Evolutionary conservation across 2,329 filamentous ascomycete genomes (phyloP), one percentile per base, ranked within the genome.

Genomic region (Rutstroemia sp.): DNA sequence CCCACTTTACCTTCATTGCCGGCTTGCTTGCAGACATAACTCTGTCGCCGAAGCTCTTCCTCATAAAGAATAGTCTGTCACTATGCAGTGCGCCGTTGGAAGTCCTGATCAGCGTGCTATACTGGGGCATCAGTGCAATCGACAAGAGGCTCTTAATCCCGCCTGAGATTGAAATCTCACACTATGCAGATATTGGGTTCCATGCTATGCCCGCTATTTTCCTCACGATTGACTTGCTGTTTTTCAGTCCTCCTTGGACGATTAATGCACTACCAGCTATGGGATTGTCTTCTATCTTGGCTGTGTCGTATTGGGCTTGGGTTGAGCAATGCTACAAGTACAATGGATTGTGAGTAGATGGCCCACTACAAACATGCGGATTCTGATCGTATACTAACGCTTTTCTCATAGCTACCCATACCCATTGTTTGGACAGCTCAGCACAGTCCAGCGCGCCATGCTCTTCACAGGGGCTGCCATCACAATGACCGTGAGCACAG

Each of bases 301-400:
- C 85, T 0, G 82, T 87, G 59, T 68, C 72, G 2, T 92, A 92
- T 70, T 92, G 87, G 86, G 79, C 79, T 61, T 92, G 88, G 87
- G 80, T 90, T 23, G 86, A 91, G 70, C 76, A 82, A 23, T 90
- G 87, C 72, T 88, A 81, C 64, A 76, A 75, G 46, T 74, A 79
- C 58, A 90, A 90, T 64, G 82, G 84, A 66, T 81, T 76, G 81
- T 83, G 67, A 69, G 79, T 72, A 37, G 23, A 8, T 34, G 14
- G 2, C 14, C n/a, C 12, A 4, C 30, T 34, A 34, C 4, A 34
- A 10, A 34, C 30, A 1, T 12, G 9, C 10, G 19, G 5, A 17
- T 10, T 37, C 23, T 37, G 4, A 4, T 19, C 1, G 1, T 6
- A n/a, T 53, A 14, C 56, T 63, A 51, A 66, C 10, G 10, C 1